Conservation (phyloP, 176 grass and related monocot species). For the Phyllostachys edulis region DNA sequence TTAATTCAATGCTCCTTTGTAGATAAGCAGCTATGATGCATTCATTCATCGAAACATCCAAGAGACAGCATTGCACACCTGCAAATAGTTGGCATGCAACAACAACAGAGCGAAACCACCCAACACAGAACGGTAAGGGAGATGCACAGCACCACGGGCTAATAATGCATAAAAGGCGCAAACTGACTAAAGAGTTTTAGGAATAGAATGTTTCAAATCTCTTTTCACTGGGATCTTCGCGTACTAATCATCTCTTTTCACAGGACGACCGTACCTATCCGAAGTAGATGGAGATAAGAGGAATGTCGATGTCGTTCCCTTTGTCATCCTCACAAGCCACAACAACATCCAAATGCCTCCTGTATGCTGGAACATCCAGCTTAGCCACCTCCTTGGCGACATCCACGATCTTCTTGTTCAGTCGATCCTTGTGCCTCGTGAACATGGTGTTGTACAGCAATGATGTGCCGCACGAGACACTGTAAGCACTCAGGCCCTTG, state of each 20-base stretch:
- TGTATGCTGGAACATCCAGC: constrained; percentile 52
- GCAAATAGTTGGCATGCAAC: constrained; percentile 45
- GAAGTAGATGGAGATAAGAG: constrained; percentile 79
- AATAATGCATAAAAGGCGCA: background rate
- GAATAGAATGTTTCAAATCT: background rate
- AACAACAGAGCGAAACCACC: constrained; percentile 12
- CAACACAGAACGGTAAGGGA: background rate
- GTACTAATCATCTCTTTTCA: background rate
- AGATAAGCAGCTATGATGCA: background rate
- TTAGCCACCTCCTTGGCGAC: constrained; percentile 60
- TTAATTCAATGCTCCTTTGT: background rate
- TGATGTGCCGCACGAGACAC: constrained; percentile 61
- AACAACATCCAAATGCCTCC: constrained; percentile 58
- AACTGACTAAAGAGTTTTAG: background rate
- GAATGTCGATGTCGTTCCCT: constrained; percentile 61
- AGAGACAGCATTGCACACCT: constrained; percentile 32
- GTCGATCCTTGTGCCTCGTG: constrained; percentile 55
- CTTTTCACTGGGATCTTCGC: background rate
- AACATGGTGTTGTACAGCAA: constrained; percentile 81
- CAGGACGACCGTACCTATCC: constrained; percentile 31
- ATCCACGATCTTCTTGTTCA: constrained; percentile 66
- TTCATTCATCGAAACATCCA: constrained; percentile 2
- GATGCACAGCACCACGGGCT: background rate
- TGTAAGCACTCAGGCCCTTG: constrained; percentile 73
- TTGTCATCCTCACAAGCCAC: constrained; percentile 62